Evolutionary conservation across 495 filamentous ascomycete genomes (phyloP).

Genomic region (Tuber calosporum): DNA sequence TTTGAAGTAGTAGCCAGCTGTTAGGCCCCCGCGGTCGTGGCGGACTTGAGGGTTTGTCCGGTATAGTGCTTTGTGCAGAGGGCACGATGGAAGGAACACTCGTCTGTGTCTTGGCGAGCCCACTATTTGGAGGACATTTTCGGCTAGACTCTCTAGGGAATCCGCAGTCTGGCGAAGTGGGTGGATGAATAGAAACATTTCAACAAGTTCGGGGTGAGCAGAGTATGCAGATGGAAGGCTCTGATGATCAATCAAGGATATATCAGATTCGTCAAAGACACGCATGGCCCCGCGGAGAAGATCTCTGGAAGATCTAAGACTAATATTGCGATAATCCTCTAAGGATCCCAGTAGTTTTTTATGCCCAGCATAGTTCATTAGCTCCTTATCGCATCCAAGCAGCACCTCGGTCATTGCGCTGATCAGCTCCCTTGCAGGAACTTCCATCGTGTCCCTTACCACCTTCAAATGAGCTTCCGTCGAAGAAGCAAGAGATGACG

Average conservation of each 20-base stretch:
- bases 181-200: conserved; percentile 52
- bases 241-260: conserved; percentile 40
- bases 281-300: conserved; percentile 37
- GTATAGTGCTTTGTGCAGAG: conserved; percentile 49
- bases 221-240: conserved; percentile 40
- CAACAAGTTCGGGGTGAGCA: conserved; percentile 47
- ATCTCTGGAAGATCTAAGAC: conserved; percentile 34
- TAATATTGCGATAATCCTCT: conserved; percentile 13
- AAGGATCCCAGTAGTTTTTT: conserved; percentile 43
- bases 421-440: conserved; percentile 48
- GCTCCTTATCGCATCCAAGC: conserved; percentile 45
- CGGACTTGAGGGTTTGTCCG: conserved; percentile 52
- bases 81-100: conserved; percentile 50
- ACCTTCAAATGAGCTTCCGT: conserved; percentile 25
- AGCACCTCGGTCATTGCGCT: conserved; percentile 46
- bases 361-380: conserved; percentile 50
- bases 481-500: conserved; percentile 23
- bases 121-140: conserved; percentile 48
- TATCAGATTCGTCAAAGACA: conserved; percentile 45
- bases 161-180: conserved; percentile 51
- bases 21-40: conserved; percentile 54
- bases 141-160: conserved; percentile 45
- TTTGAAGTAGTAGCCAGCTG: conserved; percentile 51
- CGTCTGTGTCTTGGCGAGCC: conserved; percentile 42
- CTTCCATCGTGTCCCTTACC: conserved; percentile 46